phyloP scores from a whole-genome alignment of 2,329 filamentous ascomycete genomes.

The Dichotomopilus funicola region DNA sequence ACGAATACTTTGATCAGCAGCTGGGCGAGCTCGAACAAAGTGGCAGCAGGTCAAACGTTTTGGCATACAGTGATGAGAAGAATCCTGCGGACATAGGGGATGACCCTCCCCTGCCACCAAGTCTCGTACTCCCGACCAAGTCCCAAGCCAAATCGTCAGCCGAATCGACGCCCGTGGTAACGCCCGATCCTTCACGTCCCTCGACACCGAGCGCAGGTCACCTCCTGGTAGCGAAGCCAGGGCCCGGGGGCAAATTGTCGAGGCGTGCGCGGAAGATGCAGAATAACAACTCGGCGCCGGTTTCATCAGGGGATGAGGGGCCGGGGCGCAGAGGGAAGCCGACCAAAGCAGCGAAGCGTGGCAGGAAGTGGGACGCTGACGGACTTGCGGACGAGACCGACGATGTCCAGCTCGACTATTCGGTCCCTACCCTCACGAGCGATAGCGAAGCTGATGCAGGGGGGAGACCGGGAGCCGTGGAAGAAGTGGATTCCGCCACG shows the following conservation, averaged over 20 bases:
- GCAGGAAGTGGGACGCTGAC: conserved; percentile 86
- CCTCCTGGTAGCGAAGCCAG: conserved; percentile 64
- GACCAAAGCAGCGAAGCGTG: conserved; percentile 65
- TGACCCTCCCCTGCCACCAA: conserved; percentile 35
- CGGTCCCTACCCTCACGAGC: conserved; percentile 49
- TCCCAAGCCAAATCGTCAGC: conserved; percentile 42
- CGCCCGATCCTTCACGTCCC: conserved; percentile 72
- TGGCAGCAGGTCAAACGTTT: conserved; percentile 30
- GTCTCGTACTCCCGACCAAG: conserved; percentile 35
- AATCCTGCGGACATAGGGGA: conserved; percentile 33
- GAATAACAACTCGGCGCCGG: conserved; percentile 59
- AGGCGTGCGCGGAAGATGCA: conserved; percentile 66
- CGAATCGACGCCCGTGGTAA: conserved; percentile 63
- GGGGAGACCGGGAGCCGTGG: conserved; percentile 54
- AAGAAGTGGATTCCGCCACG: conserved; percentile 68
- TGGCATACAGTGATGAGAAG: conserved; percentile 29
- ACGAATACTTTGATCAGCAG: conserved; percentile 92
- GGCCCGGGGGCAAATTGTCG: conserved; percentile 70
- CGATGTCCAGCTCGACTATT: conserved; percentile 80
- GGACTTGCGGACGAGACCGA: conserved; percentile 81
- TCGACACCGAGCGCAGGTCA: conserved; percentile 64
- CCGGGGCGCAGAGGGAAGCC: conserved; percentile 53
- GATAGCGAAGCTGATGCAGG: conserved; percentile 46
- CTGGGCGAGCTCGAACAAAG: conserved; percentile 69
- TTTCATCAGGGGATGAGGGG: conserved; percentile 79